A percentile compares a stretch with the other conserved stretches of the same genome.
These are phyloP conservation scores for Aspergillus cristatus DNA, from an alignment of 495 filamentous ascomycete genomes.

Conservation along the genomic window DNA sequence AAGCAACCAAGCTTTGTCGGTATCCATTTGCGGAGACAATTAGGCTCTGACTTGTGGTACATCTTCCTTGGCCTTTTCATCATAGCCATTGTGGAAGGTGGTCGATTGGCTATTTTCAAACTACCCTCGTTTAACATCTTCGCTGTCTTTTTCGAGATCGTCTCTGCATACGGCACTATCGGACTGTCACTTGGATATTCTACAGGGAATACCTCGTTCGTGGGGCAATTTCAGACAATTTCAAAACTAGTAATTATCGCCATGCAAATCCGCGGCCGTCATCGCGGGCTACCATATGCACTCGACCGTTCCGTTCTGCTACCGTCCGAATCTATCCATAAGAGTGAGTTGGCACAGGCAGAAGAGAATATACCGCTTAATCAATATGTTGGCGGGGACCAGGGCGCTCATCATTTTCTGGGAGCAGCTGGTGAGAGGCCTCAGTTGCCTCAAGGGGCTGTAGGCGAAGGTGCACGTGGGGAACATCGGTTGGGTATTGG, in stretches of 20 bases:
- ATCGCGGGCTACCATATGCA: conserved; percentile 85
- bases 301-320: conserved; percentile 85
- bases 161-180: conserved; percentile 91
- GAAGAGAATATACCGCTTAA: conserved; percentile 39
- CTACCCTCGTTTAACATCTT: conserved; percentile 67
- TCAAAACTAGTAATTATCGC: conserved; percentile 87
- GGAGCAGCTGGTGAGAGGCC: no score
- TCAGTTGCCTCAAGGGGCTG: no score
- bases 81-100: conserved; percentile 74
- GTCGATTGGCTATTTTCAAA: conserved; percentile 42
- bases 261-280: conserved; percentile 87
- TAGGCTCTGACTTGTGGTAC: conserved; percentile 93
- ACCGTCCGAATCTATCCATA: conserved; percentile 65
- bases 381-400: no score
- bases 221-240: conserved; percentile 63
- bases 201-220: conserved; percentile 64
- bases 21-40: conserved; percentile 76
- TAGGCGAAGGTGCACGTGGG: no score
- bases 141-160: conserved; percentile 76
- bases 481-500: no score
- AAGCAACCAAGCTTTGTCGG: conserved; percentile 71
- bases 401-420: no score
- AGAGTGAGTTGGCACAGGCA: conserved; percentile 54
- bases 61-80: conserved; percentile 87
- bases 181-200: conserved; percentile 81